Base-by-base conservation (phyloP, 495 filamentous ascomycete species). In the Lasiosphaeriaceae sp. region DNA sequence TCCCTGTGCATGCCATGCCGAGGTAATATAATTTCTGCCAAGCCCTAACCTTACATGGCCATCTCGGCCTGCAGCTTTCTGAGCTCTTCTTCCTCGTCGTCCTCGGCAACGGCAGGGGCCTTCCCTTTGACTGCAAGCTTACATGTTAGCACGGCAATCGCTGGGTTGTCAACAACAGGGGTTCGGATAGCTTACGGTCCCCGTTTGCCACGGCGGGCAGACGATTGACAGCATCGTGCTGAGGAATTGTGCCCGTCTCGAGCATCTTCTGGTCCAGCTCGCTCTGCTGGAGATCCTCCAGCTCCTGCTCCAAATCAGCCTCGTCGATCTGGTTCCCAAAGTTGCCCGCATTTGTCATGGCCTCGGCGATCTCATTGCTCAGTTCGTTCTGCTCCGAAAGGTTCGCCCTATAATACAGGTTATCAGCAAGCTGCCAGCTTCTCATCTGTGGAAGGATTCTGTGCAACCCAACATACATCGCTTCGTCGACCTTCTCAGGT, bases 61-160 rank as follows among this genome's bases (percentile, higher is more conserved):
- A 98, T 98, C 75, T 97, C 94, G 41, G 90, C 93, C 72, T 93
- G 91, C 64, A 98, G 71, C 73, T 94, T 96, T 69, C 86, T 83
- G 66, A 99, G 78, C 75, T 99, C 95, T 62, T 86, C 93, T 70
- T 97, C 94, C 66, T 97, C 92, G 83, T 97, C 93, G 65, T 92
- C 89, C 69, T 96, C 92, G 70, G 88, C 84, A 59, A 82, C 77
- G 19, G 72, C 70, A 50, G 77, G 74, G 41, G 74, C 71, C 62
- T 84, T 85, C 50, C 77, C 74, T 77, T 86, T 87, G 68, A 81
- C 83, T 84, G 59, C 45, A 37, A 23, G 11, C 60, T 31, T 60
- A 59, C 44, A 26, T 41, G 17, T 72, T 65, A 76, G 66, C 54
- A 61, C 29, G 43, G 19, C 24, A n/a, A 11, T 23, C 3, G 46